Base-by-base conservation (phyloP, 2,329 filamentous ascomycete genomes). In the Alternaria metachromatica region DNA sequence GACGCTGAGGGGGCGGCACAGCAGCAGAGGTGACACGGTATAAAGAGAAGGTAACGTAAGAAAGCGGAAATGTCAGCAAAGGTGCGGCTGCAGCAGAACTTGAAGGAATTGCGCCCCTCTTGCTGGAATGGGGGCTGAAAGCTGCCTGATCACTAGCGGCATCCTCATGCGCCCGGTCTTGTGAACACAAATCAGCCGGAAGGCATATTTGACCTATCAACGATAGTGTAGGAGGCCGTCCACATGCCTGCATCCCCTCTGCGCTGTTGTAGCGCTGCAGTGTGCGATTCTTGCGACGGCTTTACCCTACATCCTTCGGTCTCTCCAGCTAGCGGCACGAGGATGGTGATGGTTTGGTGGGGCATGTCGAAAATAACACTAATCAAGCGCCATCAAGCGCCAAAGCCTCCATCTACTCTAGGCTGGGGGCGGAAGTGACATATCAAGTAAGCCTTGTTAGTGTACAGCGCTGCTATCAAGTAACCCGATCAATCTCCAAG, bases 21-120 rank as follows among this genome's bases (percentile, higher is more conserved):
- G 63, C 60, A 68, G 64, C 72, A 69, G 63, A 49, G 67, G 65
- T 70, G 69, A 74, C 69, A 68, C 64, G 62, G 57, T 64, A 63
- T 46, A 55, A 62, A 64, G 63, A 65, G 66, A 58, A 68, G 64
- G 65, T 64, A 68, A 62, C 33, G 65, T 63, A 56, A 67, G 63
- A 67, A 57, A 50, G 33, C 37, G 50, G 60, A 60, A 62, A 58
- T 60, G 60, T 55, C 58, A 54, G 55, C 45, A 59, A 65, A 65
- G 66, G 60, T 58, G 72, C 70, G 63, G 68, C 61, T 41, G 61
- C 57, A 56, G 60, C 21, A 51, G 63, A 59, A 69, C 72, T 70
- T 70, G 64, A 72, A 67, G 58, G 68, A 70, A 67, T 46, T 37
- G 33, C 55, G 64, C 62, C 61, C 49, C 20, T 56, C 55, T 28